Conservation (phyloP, 2,329 filamentous ascomycete genomes). For the Aureobasidium sp. region DNA sequence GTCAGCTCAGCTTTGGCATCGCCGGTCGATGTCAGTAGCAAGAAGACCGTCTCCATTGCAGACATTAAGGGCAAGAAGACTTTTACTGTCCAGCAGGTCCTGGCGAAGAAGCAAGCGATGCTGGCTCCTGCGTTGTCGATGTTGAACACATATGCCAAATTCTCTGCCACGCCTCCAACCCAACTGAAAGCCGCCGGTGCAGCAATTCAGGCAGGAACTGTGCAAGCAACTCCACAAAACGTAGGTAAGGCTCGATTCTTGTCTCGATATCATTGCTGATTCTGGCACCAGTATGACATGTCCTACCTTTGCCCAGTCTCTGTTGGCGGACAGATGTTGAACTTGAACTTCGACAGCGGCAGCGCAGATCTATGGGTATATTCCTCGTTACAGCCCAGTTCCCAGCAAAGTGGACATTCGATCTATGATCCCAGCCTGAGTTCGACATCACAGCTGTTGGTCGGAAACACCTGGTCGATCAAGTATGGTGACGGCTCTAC, state of each 20-base stretch:
- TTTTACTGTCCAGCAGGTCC: slow-evolving; percentile 25
- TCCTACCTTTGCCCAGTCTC: slow-evolving; percentile 46
- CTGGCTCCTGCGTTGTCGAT: slow-evolving; percentile 24
- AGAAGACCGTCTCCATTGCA: slow-evolving; percentile 22
- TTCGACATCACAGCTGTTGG: slow-evolving; percentile 36
- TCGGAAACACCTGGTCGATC: slow-evolving; percentile 50
- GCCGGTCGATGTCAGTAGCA: slow-evolving; percentile 20
- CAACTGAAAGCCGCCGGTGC: slow-evolving; percentile 26
- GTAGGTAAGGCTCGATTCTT: not conserved
- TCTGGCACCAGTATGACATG: slow-evolving; percentile 11
- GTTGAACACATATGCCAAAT: slow-evolving; percentile 21
- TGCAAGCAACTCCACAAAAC: slow-evolving; percentile 29
- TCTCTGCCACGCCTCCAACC: slow-evolving; percentile 23
- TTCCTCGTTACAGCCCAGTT: slow-evolving; percentile 47
- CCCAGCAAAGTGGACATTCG: slow-evolving; percentile 45
- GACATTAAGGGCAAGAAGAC: slow-evolving; percentile 17
- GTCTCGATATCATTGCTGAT: not conserved
- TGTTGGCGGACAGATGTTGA: slow-evolving; percentile 55
- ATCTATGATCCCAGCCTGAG: slow-evolving; percentile 48
- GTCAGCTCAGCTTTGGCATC: slow-evolving; percentile 23
- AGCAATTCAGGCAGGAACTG: slow-evolving; percentile 30
- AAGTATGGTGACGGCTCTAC: slow-evolving; percentile 57
- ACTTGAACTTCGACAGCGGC: slow-evolving; percentile 64
- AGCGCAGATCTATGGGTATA: slow-evolving; percentile 64
- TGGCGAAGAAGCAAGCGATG: slow-evolving; percentile 32